Percentiles rank a stretch among this genome's conserved stretches.
Evolutionary conservation across 1,284 basidiomycete species (phyloP).

Genomic region (Marasmius oreades): DNA sequence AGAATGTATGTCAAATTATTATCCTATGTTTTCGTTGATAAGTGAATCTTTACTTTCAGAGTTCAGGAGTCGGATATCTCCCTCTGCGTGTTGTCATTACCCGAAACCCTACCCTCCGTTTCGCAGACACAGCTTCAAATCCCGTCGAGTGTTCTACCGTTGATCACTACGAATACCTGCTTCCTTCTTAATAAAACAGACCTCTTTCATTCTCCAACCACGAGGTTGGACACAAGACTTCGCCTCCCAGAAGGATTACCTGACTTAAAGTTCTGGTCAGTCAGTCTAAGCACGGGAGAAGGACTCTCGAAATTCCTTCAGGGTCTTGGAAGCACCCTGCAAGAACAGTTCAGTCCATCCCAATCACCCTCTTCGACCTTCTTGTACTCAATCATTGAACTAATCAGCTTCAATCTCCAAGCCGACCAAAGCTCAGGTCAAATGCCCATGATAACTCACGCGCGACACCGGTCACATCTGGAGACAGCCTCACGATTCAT

Average conservation of each 20-base stretch:
- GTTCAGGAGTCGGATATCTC: conserved; percentile 65
- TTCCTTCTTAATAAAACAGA: conserved; percentile 78
- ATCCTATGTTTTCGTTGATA: conserved; percentile 3
- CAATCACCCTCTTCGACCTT: conserved; percentile 6
- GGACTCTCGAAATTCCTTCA: conserved; percentile 58
- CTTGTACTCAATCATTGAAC: neutral
- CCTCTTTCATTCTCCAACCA: conserved; percentile 27
- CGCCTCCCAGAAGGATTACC: conserved; percentile 6
- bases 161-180: conserved; percentile 54
- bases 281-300: conserved; percentile 59
- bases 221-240: conserved; percentile 1
- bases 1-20: conserved; percentile 46
- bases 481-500: conserved; percentile 63
- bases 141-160: conserved; percentile 42
- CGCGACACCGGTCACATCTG: conserved; percentile 75
- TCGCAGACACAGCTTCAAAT: conserved; percentile 26
- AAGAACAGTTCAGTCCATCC: conserved; percentile 43
- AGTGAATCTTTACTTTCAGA: conserved; percentile 32
- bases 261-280: conserved; percentile 41
- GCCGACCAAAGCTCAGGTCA: conserved; percentile 26
- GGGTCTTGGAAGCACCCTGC: conserved; percentile 51
- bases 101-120: conserved; percentile 37
- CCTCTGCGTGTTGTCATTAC: conserved; percentile 75
- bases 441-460: conserved; percentile 71
- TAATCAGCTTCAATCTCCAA: conserved; percentile 34